These are phyloP conservation scores for Agrostemma githago DNA, from an alignment of 148 eudicot species.

Conservation along the genomic window DNA sequence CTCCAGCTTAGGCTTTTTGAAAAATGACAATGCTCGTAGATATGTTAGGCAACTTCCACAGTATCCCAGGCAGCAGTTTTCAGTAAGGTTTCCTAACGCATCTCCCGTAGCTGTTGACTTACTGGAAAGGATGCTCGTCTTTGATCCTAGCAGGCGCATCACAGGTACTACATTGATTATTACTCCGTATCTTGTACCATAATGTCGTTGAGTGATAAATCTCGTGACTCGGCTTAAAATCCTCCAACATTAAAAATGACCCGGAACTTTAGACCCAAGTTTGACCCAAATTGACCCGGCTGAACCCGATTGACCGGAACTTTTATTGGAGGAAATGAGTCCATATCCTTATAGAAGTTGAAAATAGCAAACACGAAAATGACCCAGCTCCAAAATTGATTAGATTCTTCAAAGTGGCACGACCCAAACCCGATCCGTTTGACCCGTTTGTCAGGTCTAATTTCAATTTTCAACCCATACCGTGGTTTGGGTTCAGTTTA, in stretches of 20 bases:
- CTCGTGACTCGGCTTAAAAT: not conserved
- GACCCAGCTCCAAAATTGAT: no score
- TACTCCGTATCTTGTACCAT: not conserved
- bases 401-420: no score
- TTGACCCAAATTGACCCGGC: no score
- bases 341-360: no score
- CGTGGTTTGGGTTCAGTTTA: not conserved
- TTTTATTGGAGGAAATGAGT: no score
- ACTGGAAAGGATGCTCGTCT: constrained; percentile 87
- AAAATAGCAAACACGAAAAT: no score
- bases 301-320: no score
- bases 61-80: constrained; percentile 66
- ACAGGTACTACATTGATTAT: constrained; percentile 44
- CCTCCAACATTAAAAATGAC: not conserved
- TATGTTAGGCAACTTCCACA: constrained; percentile 87
- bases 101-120: constrained; percentile 81
- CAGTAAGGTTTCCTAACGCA: constrained; percentile 61
- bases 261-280: no score
- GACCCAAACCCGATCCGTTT: no score
- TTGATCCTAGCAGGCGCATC: constrained; percentile 85
- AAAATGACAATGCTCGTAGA: constrained; percentile 79
- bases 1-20: constrained; percentile 74
- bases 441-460: no score
- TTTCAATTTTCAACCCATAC: no score
- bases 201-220: not conserved